Evolutionary conservation across 371 early-diverging fungal species (phyloP).

Genomic region (Capillidium rhysosporum): DNA sequence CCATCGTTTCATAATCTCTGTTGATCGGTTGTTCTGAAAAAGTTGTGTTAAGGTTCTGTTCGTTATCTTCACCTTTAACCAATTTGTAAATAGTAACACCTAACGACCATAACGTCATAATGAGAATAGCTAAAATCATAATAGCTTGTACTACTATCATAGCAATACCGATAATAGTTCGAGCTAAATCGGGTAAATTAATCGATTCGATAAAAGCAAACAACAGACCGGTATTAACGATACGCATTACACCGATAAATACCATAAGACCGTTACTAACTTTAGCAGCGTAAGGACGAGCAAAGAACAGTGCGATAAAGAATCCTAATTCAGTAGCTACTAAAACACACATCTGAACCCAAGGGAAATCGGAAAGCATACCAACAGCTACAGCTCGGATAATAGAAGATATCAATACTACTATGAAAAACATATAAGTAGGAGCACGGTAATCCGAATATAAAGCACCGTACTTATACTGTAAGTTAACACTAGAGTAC

Average conservation of each 20-base stretch:
- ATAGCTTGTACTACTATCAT: neutral
- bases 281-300: neutral
- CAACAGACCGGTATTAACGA: neutral
- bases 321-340: neutral
- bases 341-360: neutral
- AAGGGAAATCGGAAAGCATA: neutral
- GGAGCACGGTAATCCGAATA: constrained; percentile 14
- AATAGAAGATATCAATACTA: constrained; percentile 11
- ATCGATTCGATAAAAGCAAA: constrained; percentile 3
- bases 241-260: neutral
- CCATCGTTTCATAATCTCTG: too few species aligned
- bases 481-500: constrained; percentile 12
- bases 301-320: neutral
- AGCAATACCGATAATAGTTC: neutral
- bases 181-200: neutral
- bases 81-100: too few species aligned
- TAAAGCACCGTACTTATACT: constrained; percentile 13
- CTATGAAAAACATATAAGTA: constrained; percentile 15
- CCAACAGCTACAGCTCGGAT: constrained; percentile 14
- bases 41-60: too few species aligned
- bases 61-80: too few species aligned
- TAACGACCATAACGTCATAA: constrained; percentile 1
- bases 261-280: neutral
- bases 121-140: neutral
- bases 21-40: too few species aligned